Evolutionary conservation across 768 basidiomycete species (phyloP).

Genomic region (Tricholoma terreum): DNA sequence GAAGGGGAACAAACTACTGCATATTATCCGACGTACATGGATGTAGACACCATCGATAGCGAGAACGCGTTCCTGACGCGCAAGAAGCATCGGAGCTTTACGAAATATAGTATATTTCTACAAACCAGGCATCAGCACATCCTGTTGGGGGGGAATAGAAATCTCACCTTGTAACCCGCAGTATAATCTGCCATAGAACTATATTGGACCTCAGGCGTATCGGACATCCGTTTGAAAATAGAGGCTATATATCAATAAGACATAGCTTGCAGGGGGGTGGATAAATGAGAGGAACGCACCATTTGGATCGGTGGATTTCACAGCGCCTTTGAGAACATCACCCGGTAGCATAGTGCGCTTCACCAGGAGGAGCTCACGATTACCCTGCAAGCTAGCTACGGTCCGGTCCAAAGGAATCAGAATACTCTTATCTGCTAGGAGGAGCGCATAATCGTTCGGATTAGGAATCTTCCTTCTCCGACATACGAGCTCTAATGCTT

Average conservation of each 20-base stretch:
- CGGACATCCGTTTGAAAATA: conserved; percentile 88
- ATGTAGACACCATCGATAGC: conserved; percentile 96
- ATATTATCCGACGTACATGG: conserved; percentile 50
- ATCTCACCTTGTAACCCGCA: conserved; percentile 77
- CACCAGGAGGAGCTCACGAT: conserved; percentile 77
- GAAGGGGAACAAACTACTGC: conserved; percentile 1
- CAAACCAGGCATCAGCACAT: neutral
- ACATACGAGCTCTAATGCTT: conserved; percentile 85
- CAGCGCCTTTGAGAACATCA: conserved; percentile 61
- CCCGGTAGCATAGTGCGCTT: conserved; percentile 74
- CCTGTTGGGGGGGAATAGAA: neutral
- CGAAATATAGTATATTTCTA: conserved; percentile 92
- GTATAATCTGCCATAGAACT: conserved; percentile 73
- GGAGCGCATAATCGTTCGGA: conserved; percentile 80
- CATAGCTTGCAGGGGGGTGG: neutral
- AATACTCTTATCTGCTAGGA: conserved; percentile 66
- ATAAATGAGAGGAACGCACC: conserved; percentile 44
- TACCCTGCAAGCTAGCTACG: conserved; percentile 91
- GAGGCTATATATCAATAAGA: conserved; percentile 53
- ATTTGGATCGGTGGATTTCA: conserved; percentile 86
- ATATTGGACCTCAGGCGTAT: conserved; percentile 58
- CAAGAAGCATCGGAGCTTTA: conserved; percentile 91
- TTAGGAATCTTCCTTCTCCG: conserved; percentile 62
- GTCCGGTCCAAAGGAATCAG: conserved; percentile 91
- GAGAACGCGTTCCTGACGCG: conserved; percentile 84